Evolutionary conservation across 306 rosid genomes (phyloP), one percentile per base, ranked within the genome.

Genomic region (Comarum palustre): DNA sequence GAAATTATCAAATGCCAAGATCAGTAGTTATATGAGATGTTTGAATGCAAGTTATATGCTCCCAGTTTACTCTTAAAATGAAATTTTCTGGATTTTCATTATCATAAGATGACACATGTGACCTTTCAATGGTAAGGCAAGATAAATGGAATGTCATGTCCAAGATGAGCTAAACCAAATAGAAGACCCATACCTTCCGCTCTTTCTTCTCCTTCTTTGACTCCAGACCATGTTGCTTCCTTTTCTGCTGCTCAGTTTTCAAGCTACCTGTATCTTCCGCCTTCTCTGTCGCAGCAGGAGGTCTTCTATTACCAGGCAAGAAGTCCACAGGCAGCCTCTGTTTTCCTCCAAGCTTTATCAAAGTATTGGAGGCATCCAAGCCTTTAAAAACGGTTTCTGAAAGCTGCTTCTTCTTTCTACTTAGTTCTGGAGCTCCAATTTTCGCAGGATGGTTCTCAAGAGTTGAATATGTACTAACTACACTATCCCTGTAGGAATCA

Each of bases 361-460:
- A 63, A 72, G 51, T 84, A 81, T 73, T 84, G 57, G 85, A 75
- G 71, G 87, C 75, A 80, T 63, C 79, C 80, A 83, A 66, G 78
- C 86, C 90, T 67, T 76, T 88, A 68, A 78, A 78, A 19, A 91
- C 82, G 1, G 89, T 75, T 83, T 86, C 90, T 47, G 90, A 72
- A 80, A 94, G 83, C 82, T 22, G 62, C 62, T 80, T 94, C 88
- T 88, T 91, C 82, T 83, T 94, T 84, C 93, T 83, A 27, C 74
- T 51, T 66, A 61, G 63, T 73, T 71, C 89, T 31, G 96, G 95
- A 71, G 91, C 88, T 71, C 46, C 86, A 14, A 94, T 94, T 81
- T 84, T 89, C 57, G 88, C 86, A 62, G 99, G 99, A 72, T 89
- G 99, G 71, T 94, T 94, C 78, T 94, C 95, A 47, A 91, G 84